Evolutionary conservation across 208 protist species (phyloP).

Genomic region (Crithidia thermophila): DNA sequence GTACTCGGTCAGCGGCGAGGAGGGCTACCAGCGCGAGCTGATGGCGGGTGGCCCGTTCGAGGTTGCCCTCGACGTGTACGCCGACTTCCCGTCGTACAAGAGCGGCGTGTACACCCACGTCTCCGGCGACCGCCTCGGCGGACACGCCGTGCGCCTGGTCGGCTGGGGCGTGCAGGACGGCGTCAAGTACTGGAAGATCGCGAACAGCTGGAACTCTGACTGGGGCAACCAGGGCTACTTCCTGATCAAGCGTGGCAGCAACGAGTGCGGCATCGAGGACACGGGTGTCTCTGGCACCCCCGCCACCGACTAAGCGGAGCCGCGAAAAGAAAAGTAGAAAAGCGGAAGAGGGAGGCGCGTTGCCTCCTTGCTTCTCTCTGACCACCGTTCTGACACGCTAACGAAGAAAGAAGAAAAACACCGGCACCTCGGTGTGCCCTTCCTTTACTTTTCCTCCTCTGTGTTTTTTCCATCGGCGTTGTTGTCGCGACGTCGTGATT

Average conservation of each 20-base stretch:
- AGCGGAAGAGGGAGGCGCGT: no score
- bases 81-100: conserved; percentile 91
- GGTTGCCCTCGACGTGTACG: conserved; percentile 90
- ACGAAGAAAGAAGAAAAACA: background rate
- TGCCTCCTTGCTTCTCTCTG: no score
- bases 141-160: conserved; percentile 88
- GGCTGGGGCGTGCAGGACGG: conserved; percentile 86
- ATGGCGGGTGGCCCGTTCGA: conserved; percentile 88
- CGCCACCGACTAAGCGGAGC: conserved; percentile 3
- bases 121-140: conserved; percentile 63
- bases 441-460: conserved; percentile 20
- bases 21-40: conserved; percentile 83
- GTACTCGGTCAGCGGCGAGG: conserved; percentile 59
- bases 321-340: background rate
- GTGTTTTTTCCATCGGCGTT: no score
- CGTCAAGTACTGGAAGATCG: conserved; percentile 88
- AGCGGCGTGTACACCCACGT: conserved; percentile 90
- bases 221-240: conserved; percentile 93
- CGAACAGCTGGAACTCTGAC: conserved; percentile 89
- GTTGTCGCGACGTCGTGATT: background rate
- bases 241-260: conserved; percentile 64
- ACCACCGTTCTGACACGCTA: no score
- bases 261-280: conserved; percentile 86
- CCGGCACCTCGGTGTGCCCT: background rate
- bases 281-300: conserved; percentile 57